Conservation (phyloP, 371 early-diverging fungal species). For the Smittium mucronatum region DNA sequence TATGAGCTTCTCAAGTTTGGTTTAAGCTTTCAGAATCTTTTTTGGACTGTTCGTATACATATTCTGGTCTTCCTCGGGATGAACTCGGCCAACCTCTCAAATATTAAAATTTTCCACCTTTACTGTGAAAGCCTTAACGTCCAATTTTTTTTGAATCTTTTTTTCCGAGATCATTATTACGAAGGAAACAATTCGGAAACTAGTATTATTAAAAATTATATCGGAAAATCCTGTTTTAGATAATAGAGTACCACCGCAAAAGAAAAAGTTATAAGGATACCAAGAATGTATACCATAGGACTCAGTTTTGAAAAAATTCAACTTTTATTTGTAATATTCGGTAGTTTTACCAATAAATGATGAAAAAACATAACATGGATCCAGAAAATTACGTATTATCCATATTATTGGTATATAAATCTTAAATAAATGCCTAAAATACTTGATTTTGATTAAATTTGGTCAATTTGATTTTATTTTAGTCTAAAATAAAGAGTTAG, state of each 20-base stretch:
- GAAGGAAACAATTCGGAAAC: background rate
- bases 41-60: background rate
- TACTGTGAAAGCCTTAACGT: background rate
- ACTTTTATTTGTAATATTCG: too few relatives aligned
- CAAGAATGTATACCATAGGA: background rate
- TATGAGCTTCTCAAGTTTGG: background rate
- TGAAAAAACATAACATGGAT: too few relatives aligned
- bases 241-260: background rate
- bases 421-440: too few relatives aligned
- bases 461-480: too few relatives aligned
- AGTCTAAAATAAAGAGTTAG: too few relatives aligned
- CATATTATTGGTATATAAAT: too few relatives aligned
- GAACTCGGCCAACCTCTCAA: background rate
- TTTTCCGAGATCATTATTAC: background rate
- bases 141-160: background rate
- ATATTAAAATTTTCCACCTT: background rate
- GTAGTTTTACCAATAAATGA: too few relatives aligned
- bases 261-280: background rate
- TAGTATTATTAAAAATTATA: background rate
- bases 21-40: background rate
- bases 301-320: background rate
- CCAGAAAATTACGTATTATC: too few relatives aligned
- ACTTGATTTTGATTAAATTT: too few relatives aligned
- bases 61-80: background rate
- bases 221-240: background rate